Conservation (phyloP, 1,284 basidiomycete genomes). For the Fistulina hepatica region DNA sequence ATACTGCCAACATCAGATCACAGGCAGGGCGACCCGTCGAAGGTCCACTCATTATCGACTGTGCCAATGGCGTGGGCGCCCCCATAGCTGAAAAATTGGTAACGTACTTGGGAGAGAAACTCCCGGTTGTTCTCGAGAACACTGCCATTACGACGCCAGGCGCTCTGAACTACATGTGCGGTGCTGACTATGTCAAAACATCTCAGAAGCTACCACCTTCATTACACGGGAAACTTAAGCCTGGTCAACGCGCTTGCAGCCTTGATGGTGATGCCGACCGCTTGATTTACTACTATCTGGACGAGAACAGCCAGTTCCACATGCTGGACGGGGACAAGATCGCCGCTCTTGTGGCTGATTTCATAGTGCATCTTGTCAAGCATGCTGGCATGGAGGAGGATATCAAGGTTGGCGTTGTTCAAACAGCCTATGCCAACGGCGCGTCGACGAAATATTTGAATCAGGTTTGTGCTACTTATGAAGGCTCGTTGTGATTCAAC, state of each 20-base stretch:
- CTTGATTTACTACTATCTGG: conserved; percentile 89
- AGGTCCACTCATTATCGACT: conserved; percentile 75
- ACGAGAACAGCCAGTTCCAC: conserved; percentile 70
- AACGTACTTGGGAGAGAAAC: conserved; percentile 41
- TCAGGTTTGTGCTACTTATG: conserved; percentile 38
- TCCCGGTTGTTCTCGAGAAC: conserved; percentile 58
- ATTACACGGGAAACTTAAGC: conserved; percentile 45
- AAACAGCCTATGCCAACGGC: conserved; percentile 98
- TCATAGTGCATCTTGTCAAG: conserved; percentile 86
- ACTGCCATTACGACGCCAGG: conserved; percentile 56
- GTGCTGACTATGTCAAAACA: conserved; percentile 97
- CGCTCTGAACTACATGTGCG: conserved; percentile 79
- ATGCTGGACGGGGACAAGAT: conserved; percentile 99
- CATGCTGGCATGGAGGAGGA: conserved; percentile 64
- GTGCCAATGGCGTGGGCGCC: conserved; percentile 95
- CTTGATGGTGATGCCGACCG: conserved; percentile 98
- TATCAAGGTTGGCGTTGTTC: conserved; percentile 86
- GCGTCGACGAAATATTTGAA: conserved; percentile 89
- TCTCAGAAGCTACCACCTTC: conserved; percentile 75
- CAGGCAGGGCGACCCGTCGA: conserved; percentile 53
- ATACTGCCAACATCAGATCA: conserved; percentile 7
- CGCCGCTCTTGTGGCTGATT: conserved; percentile 85
- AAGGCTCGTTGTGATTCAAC: conserved; percentile 1
- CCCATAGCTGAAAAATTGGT: conserved; percentile 52
- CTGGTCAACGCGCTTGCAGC: conserved; percentile 79